These are phyloP conservation scores for Coemansia aciculifera DNA, from an alignment of 192 early-diverging fungal species.

Conservation along the genomic window DNA sequence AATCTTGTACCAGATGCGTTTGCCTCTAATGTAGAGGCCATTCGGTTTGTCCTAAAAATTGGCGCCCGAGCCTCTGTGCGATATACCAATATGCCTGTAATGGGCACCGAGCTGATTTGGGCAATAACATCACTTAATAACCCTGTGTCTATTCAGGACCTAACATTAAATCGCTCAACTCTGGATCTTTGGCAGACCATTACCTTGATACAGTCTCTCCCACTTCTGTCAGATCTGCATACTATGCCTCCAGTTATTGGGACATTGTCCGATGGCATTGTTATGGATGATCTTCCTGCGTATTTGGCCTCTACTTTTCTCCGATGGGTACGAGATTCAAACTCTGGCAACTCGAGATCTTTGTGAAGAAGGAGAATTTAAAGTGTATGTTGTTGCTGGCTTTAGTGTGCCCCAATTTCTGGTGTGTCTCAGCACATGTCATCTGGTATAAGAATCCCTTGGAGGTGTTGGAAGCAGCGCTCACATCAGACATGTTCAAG, in stretches of 20 bases:
- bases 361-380: background rate
- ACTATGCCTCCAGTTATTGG: background rate
- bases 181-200: background rate
- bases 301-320: background rate
- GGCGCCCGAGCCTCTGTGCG: background rate
- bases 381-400: background rate
- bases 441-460: background rate
- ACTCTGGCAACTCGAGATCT: slow-evolving; percentile 5
- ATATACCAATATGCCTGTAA: background rate
- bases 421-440: background rate
- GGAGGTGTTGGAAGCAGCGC: background rate
- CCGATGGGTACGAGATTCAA: background rate
- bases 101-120: background rate
- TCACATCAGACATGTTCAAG: background rate
- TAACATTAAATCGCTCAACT: background rate
- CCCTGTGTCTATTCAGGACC: background rate
- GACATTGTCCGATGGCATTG: background rate
- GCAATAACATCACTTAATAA: background rate
- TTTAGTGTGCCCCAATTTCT: background rate
- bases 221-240: background rate
- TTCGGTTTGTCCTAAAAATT: background rate
- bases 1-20: background rate
- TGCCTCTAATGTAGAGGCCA: background rate
- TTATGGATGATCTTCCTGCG: background rate
- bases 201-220: background rate